Conservation (phyloP, 2,329 filamentous ascomycete genomes). For the Apiospora phragmitis region DNA sequence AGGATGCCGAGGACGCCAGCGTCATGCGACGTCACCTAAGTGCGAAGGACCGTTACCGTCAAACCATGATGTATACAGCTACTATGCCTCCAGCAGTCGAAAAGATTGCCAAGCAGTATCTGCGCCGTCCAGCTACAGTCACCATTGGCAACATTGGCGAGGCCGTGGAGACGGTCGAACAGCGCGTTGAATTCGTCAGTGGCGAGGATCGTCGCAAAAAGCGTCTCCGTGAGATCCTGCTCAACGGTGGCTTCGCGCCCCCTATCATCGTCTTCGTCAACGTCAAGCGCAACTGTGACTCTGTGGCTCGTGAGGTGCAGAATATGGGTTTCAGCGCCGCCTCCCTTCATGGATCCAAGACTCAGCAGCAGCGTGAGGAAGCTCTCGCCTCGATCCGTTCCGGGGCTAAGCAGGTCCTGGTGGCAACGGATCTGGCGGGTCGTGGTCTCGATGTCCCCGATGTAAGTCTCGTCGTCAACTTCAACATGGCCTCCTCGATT, state of each 20-base stretch:
- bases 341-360: slow-evolving; percentile 93
- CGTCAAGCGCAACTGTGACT: slow-evolving; percentile 98
- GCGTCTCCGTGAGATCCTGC: slow-evolving; percentile 86
- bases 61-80: slow-evolving; percentile 99
- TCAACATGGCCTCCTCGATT: slow-evolving; percentile 95
- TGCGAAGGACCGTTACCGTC: slow-evolving; percentile 74
- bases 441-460: slow-evolving; percentile 97
- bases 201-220: slow-evolving; percentile 98
- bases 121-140: slow-evolving; percentile 88
- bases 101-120: slow-evolving; percentile 94
- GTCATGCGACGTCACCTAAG: slow-evolving; percentile 85
- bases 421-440: slow-evolving; percentile 93
- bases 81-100: slow-evolving; percentile 95
- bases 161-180: slow-evolving; percentile 96
- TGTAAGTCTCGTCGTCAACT: slow-evolving; percentile 93
- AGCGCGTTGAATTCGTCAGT: slow-evolving; percentile 86
- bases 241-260: slow-evolving; percentile 74
- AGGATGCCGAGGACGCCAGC: slow-evolving; percentile 81
- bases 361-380: slow-evolving; percentile 95
- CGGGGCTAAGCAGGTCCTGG: slow-evolving; percentile 81
- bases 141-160: slow-evolving; percentile 94
- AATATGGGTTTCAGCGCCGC: slow-evolving; percentile 88
- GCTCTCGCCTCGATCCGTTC: slow-evolving; percentile 82
- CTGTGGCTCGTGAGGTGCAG: slow-evolving; percentile 91
- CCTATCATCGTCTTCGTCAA: slow-evolving; percentile 99